These are phyloP conservation scores for Fusarium pilosicola DNA, from an alignment of 2,329 filamentous ascomycete species.

Conservation along the genomic window DNA sequence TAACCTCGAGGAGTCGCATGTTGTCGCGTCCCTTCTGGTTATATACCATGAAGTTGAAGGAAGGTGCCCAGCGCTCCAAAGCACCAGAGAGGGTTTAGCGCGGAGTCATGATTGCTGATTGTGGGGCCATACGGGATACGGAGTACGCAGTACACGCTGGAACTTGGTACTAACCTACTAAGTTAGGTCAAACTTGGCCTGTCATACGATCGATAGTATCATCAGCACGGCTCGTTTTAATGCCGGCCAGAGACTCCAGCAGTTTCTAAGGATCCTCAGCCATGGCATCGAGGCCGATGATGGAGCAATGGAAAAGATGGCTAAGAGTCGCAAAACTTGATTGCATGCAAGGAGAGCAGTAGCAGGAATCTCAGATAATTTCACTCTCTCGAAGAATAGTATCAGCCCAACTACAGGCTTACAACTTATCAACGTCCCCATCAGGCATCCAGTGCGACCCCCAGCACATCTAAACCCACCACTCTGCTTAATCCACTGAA, in stretches of 20 bases:
- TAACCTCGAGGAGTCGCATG: not conserved
- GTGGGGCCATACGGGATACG: slow-evolving; percentile 21
- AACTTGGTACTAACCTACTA: too few species aligned
- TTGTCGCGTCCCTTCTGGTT: not conserved
- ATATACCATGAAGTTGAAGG: not conserved
- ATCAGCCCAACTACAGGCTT: not conserved
- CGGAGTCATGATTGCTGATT: not conserved
- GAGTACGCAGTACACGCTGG: not conserved
- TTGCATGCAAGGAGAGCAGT: too few species aligned
- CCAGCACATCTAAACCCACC: slow-evolving; percentile 71
- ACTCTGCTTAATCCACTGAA: slow-evolving; percentile 67
- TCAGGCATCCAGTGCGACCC: slow-evolving; percentile 62
- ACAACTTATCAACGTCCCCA: slow-evolving; percentile 14
- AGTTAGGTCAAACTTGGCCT: too few species aligned
- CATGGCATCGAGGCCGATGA: too few species aligned
- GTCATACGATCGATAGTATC: too few species aligned
- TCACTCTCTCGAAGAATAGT: too few species aligned
- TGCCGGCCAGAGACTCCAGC: too few species aligned
- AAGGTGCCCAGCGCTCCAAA: slow-evolving; percentile 19
- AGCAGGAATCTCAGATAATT: too few species aligned
- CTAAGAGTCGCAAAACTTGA: too few species aligned
- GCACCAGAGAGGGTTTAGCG: not conserved
- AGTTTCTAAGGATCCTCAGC: too few species aligned
- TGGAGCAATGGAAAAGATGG: too few species aligned
- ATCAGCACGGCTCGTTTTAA: too few species aligned